Evolutionary conservation across 345 rosid species (phyloP).

Genomic region (Acer campestre): DNA sequence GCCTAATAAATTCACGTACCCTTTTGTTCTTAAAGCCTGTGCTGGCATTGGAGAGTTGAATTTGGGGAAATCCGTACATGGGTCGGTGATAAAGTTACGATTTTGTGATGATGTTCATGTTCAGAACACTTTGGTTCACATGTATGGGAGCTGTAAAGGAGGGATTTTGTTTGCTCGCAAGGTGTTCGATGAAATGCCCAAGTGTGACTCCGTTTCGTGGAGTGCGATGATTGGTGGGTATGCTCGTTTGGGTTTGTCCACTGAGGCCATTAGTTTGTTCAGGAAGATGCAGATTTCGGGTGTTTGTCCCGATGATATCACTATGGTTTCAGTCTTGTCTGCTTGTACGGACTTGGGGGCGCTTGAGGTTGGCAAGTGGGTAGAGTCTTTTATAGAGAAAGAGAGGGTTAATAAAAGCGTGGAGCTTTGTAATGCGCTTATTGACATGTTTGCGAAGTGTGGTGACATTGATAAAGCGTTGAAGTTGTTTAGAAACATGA

Average conservation of each 20-base stretch:
- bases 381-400: constrained; percentile 47
- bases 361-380: constrained; percentile 60
- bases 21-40: constrained; percentile 57
- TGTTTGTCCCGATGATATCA: constrained; percentile 57
- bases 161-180: constrained; percentile 45
- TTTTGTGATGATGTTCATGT: constrained; percentile 49
- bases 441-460: constrained; percentile 61
- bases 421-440: constrained; percentile 49
- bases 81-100: constrained; percentile 45
- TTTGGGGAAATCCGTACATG: constrained; percentile 49
- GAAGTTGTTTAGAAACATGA: constrained; percentile 49
- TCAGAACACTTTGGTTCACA: constrained; percentile 50
- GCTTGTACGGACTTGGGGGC: constrained; percentile 62
- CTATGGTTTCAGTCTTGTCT: constrained; percentile 53
- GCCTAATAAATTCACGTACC: constrained; percentile 57
- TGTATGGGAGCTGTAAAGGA: constrained; percentile 36
- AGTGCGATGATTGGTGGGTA: constrained; percentile 62
- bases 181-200: constrained; percentile 54
- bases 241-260: constrained; percentile 37
- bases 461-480: constrained; percentile 59
- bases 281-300: constrained; percentile 48
- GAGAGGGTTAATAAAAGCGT: constrained; percentile 32
- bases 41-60: constrained; percentile 47
- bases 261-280: constrained; percentile 48
- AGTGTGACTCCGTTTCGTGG: constrained; percentile 52